Evolutionary conservation across 1,139 yeast species (phyloP).

Genomic region (Sugiyamaella japonica): DNA sequence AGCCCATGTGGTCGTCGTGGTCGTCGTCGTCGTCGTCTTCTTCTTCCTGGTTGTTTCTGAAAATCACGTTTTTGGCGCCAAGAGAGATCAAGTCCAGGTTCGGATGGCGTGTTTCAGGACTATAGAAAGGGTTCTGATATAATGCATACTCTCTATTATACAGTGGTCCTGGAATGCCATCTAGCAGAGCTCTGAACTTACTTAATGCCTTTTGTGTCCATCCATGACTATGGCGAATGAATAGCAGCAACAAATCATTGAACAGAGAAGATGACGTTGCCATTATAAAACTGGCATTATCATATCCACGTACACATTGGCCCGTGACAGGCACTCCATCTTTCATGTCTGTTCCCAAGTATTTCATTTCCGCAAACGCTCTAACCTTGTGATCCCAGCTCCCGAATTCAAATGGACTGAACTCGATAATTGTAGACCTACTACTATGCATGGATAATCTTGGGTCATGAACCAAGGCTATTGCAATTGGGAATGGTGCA

Average conservation of each 20-base stretch:
- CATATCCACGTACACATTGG: conserved; percentile 66
- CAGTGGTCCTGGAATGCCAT: conserved; percentile 12
- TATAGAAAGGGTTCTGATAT: conserved; percentile 22
- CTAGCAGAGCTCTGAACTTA: conserved; percentile 12
- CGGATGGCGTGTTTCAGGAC: not conserved
- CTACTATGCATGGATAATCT: conserved; percentile 42
- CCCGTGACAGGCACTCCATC: conserved; percentile 62
- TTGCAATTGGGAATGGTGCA: conserved; percentile 84
- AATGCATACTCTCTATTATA: conserved; percentile 27
- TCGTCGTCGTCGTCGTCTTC: not conserved
- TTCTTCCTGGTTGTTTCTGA: not conserved
- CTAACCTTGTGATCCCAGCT: conserved; percentile 81
- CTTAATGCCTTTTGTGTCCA: conserved; percentile 4
- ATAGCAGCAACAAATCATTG: conserved; percentile 50
- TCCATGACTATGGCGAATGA: conserved; percentile 19
- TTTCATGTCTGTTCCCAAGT: conserved; percentile 64
- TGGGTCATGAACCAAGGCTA: conserved; percentile 75
- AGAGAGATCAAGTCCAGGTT: not conserved
- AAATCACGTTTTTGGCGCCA: not conserved
- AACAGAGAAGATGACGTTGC: conserved; percentile 79
- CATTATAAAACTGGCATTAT: conserved; percentile 70
- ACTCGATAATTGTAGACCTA: conserved; percentile 68
- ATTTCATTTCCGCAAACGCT: conserved; percentile 66
- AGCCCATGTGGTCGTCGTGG: not conserved
- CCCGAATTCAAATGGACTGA: conserved; percentile 82